Evolutionary conservation across 768 basidiomycete species (phyloP), one percentile per base, ranked within the genome.

Genomic region (Exidia glandulosa): DNA sequence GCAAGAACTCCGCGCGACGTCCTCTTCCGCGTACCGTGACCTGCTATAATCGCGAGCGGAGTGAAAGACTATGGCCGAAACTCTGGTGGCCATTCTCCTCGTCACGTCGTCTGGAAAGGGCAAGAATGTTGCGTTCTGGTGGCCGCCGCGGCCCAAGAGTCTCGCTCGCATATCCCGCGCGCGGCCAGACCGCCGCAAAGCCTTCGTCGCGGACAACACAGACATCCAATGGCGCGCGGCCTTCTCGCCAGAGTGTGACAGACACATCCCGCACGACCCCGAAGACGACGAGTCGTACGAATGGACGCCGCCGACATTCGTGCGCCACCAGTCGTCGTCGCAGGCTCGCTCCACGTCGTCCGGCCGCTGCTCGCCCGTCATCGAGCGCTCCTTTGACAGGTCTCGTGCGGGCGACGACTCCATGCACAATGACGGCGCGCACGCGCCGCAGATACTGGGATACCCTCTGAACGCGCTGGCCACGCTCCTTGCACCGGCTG

Each of bases 41-140:
- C n/a, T n/a, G n/a, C n/a, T n/a, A n/a, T n/a, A n/a, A n/a, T n/a
- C n/a, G n/a, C n/a, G n/a, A n/a, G n/a, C n/a, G n/a, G n/a, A n/a
- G n/a, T n/a, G n/a, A n/a, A n/a, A n/a, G n/a, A n/a, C 36, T 23
- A 89, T 90, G 87, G 85, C 86, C 41, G 86, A 89, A 71, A 84
- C 85, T 2, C 79, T 96, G 32, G 75, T 94, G 54, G 86, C 90
- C 10, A 77, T 95, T 62, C 73, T 94, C 3, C 81, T 96, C 34
- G 88, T 92, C 47, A 90, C 90, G 3, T 85, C 86, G 13, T 93
- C 91, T 9, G 85, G 89, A 6, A 88, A 85, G 66, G 90, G 88
- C 30, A 82, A 85, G 10, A 86, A 77, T 64, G 73, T 93, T 4
- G 86, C 91, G 57, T 93, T 85, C 69, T 79, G 88, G 63, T 95